These are phyloP conservation scores for Malassezia sp. DNA, from an alignment of 1,284 basidiomycete species.

Conservation along the genomic window DNA sequence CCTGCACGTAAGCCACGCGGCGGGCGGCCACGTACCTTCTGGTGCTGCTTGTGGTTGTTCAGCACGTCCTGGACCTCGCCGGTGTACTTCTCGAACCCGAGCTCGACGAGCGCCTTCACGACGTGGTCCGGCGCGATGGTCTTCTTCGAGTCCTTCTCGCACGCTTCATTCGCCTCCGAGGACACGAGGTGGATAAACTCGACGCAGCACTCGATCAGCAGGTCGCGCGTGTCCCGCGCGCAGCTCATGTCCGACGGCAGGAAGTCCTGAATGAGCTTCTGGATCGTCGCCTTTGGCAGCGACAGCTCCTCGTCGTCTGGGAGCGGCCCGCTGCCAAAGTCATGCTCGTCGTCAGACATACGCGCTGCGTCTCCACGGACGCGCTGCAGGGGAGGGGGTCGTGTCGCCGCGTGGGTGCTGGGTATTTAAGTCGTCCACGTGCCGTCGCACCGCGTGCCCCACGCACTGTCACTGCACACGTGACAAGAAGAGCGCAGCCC, in stretches of 20 bases:
- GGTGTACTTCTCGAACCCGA: constrained; percentile 79
- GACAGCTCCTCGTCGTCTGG: constrained; percentile 73
- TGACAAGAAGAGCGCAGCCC: too few relatives aligned
- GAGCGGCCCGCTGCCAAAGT: constrained; percentile 50
- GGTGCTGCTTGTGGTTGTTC: constrained; percentile 86
- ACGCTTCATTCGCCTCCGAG: constrained; percentile 93
- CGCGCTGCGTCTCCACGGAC: neutral
- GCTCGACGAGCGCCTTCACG: constrained; percentile 74
- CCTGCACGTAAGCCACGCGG: constrained; percentile 6
- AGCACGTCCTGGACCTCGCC: constrained; percentile 80
- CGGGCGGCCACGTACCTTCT: constrained; percentile 53
- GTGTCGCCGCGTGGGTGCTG: neutral
- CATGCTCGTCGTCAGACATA: constrained; percentile 78
- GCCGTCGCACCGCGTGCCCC: too few relatives aligned
- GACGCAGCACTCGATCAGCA: constrained; percentile 96
- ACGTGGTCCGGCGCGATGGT: constrained; percentile 98
- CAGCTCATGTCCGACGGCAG: constrained; percentile 79
- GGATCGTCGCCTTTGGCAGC: constrained; percentile 89
- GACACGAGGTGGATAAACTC: constrained; percentile 98
- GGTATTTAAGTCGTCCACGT: too few relatives aligned
- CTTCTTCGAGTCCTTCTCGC: constrained; percentile 96
- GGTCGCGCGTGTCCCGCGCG: constrained; percentile 87
- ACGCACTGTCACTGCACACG: too few relatives aligned
- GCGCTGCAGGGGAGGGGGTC: neutral
- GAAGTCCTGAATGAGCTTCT: constrained; percentile 88